Evolutionary conservation across 139 green algal species (phyloP).

Genomic region (Pseudopediastrum boryanum): DNA sequence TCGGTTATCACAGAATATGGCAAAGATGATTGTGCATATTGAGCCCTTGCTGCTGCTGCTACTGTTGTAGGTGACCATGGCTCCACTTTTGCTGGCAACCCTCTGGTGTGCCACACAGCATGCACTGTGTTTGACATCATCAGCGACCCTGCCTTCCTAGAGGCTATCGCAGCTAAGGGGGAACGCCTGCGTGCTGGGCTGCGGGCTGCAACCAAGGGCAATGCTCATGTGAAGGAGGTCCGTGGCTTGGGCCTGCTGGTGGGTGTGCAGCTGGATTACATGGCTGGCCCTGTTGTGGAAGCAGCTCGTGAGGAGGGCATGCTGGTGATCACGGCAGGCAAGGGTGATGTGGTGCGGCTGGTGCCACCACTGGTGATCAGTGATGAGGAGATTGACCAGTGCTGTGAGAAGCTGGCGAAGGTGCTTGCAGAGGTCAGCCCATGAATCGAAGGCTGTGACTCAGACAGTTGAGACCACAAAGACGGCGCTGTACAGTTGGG

Average conservation of each 20-base stretch:
- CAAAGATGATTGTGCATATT: no score
- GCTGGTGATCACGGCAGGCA: slow-evolving; percentile 92
- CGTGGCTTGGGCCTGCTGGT: slow-evolving; percentile 89
- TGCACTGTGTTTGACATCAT: slow-evolving; percentile 86
- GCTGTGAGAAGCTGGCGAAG: slow-evolving; percentile 41
- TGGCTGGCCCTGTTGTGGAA: slow-evolving; percentile 77
- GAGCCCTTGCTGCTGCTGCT: not conserved
- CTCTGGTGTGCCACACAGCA: slow-evolving; percentile 88
- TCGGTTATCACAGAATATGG: no score
- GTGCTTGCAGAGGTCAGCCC: not conserved
- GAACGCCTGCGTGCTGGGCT: slow-evolving; percentile 78
- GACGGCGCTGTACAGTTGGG: no score
- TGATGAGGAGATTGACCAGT: slow-evolving; percentile 85
- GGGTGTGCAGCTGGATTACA: slow-evolving; percentile 91
- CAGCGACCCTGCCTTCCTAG: slow-evolving; percentile 84
- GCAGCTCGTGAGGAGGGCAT: slow-evolving; percentile 78
- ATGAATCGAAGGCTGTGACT: no score
- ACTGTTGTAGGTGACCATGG: slow-evolving; percentile 89
- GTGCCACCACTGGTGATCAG: slow-evolving; percentile 93
- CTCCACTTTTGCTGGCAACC: slow-evolving; percentile 97
- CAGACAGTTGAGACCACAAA: no score
- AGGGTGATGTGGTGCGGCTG: slow-evolving; percentile 93
- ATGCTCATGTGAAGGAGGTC: slow-evolving; percentile 90
- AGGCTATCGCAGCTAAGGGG: slow-evolving; percentile 76
- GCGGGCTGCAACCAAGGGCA: slow-evolving; percentile 62